phyloP scores from a whole-genome alignment of 331 rosid species.

The Quercus lobata region DNA sequence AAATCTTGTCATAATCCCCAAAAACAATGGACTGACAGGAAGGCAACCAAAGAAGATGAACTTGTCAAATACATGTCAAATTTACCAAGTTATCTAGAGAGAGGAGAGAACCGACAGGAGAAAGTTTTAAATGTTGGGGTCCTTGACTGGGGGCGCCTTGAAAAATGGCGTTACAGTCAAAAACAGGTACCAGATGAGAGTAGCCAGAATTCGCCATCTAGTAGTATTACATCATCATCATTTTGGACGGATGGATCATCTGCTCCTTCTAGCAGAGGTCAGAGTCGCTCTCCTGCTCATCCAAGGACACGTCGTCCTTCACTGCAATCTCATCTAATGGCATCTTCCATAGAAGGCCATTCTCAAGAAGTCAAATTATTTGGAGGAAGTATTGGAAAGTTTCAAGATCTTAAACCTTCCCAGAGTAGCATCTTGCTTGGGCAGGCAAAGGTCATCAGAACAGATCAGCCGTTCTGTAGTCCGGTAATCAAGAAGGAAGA shows the following conservation, averaged over 20 bases:
- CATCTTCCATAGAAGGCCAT: conserved; percentile 32
- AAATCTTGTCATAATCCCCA: conserved; percentile 35
- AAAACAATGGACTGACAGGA: conserved; percentile 35
- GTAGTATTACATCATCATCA: conserved; percentile 51
- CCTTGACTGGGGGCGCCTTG: conserved; percentile 87
- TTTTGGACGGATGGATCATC: conserved; percentile 53
- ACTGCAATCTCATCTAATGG: conserved; percentile 43
- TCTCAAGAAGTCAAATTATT: conserved; percentile 33
- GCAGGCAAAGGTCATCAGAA: conserved; percentile 26
- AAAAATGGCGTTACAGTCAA: conserved; percentile 68
- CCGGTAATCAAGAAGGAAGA: conserved; percentile 27
- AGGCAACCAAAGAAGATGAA: conserved; percentile 61
- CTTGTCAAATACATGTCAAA: conserved; percentile 82
- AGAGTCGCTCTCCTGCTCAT: conserved; percentile 47
- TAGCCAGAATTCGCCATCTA: conserved; percentile 42
- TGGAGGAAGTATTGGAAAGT: conserved; percentile 27
- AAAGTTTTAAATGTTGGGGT: conserved; percentile 84
- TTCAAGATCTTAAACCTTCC: conserved; percentile 25
- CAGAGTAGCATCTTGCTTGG: conserved; percentile 20
- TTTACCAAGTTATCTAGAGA: conserved; percentile 85
- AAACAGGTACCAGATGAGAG: conserved; percentile 38
- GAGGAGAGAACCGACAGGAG: conserved; percentile 55
- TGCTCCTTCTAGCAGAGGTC: conserved; percentile 44
- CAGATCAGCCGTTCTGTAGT: conserved; percentile 32
- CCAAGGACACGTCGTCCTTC: conserved; percentile 45